Evolutionary conservation across 225 moss, liverwort and hornwort genomes (phyloP).

Genomic region (Asterella californica): DNA sequence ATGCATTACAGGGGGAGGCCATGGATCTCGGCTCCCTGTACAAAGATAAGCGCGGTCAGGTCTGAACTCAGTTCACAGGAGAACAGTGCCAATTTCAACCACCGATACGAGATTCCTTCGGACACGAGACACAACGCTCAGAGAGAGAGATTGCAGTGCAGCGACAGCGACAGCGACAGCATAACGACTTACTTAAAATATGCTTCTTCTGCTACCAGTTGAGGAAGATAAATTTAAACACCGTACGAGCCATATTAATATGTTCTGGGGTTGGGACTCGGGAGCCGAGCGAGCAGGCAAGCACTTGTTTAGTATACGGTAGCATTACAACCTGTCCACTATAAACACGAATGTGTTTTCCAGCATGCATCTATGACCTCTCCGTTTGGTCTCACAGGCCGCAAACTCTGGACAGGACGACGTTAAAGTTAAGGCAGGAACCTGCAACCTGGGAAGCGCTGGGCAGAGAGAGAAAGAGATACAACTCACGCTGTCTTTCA

Average conservation of each 20-base stretch:
- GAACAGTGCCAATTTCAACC: neutral
- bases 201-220: neutral
- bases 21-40: neutral
- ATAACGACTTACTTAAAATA: neutral
- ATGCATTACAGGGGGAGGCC: neutral
- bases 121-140: neutral
- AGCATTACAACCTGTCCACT: too few relatives aligned
- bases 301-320: neutral
- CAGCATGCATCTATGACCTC: neutral
- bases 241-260: too few relatives aligned
- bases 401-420: neutral
- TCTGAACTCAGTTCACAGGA: neutral
- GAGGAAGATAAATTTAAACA: too few relatives aligned
- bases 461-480: neutral
- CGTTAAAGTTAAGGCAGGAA: too few relatives aligned
- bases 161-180: neutral
- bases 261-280: neutral
- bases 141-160: too few relatives aligned
- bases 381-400: constrained; percentile 1
- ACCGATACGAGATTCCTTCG: neutral
- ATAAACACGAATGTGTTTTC: too few relatives aligned
- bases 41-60: neutral
- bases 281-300: neutral
- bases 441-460: neutral
- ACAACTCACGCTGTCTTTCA: neutral